Evolutionary conservation across 2,329 filamentous ascomycete genomes (phyloP).

Genomic region (Alternaria rosae): DNA sequence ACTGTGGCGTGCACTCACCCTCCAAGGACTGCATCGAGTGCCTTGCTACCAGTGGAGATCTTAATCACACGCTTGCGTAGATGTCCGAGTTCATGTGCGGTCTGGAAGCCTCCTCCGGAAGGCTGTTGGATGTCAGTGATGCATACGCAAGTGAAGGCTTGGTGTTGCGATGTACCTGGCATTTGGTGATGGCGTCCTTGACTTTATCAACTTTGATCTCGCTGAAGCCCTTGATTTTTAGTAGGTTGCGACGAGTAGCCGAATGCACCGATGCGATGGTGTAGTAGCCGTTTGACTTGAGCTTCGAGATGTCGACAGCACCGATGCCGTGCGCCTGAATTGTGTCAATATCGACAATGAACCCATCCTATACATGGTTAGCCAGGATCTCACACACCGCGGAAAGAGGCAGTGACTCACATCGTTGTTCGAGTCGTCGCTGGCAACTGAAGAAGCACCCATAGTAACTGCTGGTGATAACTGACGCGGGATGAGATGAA

Average conservation of each 20-base stretch:
- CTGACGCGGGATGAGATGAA: conserved; percentile 6
- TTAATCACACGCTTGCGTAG: conserved; percentile 69
- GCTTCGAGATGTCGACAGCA: conserved; percentile 69
- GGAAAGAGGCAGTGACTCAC: conserved; percentile 38
- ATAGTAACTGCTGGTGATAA: conserved; percentile 21
- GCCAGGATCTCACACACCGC: neutral
- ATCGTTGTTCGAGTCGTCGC: conserved; percentile 61
- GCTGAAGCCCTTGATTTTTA: conserved; percentile 74
- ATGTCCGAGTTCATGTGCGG: conserved; percentile 69
- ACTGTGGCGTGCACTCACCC: conserved; percentile 55
- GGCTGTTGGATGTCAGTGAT: conserved; percentile 54
- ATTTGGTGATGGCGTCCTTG: conserved; percentile 71
- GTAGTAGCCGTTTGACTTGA: conserved; percentile 68
- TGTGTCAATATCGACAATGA: conserved; percentile 71
- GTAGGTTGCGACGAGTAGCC: conserved; percentile 65
- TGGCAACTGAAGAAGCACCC: conserved; percentile 59
- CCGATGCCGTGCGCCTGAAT: conserved; percentile 73
- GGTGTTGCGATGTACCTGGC: conserved; percentile 54
- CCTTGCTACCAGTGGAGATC: conserved; percentile 74
- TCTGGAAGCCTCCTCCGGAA: conserved; percentile 67
- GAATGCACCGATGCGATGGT: conserved; percentile 69
- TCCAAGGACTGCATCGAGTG: conserved; percentile 69
- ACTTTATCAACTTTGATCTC: conserved; percentile 75
- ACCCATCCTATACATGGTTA: conserved; percentile 51
- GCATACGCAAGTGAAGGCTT: neutral